Evolutionary conservation across 164 flowering plant genomes (phyloP), one percentile per base, ranked within the genome.

Genomic region (Magnolia changhungtana): DNA sequence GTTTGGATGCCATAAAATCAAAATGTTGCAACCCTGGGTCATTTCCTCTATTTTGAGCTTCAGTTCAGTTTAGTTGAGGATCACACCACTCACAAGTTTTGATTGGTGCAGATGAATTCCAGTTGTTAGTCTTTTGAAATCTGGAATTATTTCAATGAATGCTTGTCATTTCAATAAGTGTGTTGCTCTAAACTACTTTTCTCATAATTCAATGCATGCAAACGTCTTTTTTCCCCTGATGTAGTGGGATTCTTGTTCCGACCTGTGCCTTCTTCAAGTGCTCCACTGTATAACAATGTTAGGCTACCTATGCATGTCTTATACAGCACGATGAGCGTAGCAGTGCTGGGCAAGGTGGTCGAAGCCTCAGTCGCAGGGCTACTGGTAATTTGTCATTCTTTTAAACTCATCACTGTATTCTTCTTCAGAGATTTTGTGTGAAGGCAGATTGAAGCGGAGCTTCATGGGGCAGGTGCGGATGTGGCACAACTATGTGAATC

Each of bases 281-380:
- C 83, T 69, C 72, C 76, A 78, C 77, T 87, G 78, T 86, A 81
- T 92, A 88, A 89, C 89, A 79, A 87, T 89, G 76, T 88, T 86
- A 78, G 91, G 84, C 86, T 94, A 84, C 90, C 89, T 87, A 87
- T 92, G 85, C 85, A 74, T 91, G 88, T 92, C 86, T 90, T 89
- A 78, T 80, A 87, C 97, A 96, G 99, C 96, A 92, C 75, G 93
- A 93, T 85, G 98, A 90, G 66, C 98, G 93, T 78, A 86, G 84
- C 81, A 85, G 76, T 88, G 84, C 93, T 69, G 85, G 88, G 83
- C 92, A 87, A 85, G 90, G 76, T 84, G 92, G 90, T 79, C 86
- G 90, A 84, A 86, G 85, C 82, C 78, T 75, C 74, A 76, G 83
- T 72, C 84, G 81, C 64, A 84, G 87, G 79, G 77, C 80, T 75